A percentile compares a stretch with the other conserved stretches of the same genome.
phyloP scores from a whole-genome alignment of 108 stramenopile genomes.

The Nitzschia putrida region DNA sequence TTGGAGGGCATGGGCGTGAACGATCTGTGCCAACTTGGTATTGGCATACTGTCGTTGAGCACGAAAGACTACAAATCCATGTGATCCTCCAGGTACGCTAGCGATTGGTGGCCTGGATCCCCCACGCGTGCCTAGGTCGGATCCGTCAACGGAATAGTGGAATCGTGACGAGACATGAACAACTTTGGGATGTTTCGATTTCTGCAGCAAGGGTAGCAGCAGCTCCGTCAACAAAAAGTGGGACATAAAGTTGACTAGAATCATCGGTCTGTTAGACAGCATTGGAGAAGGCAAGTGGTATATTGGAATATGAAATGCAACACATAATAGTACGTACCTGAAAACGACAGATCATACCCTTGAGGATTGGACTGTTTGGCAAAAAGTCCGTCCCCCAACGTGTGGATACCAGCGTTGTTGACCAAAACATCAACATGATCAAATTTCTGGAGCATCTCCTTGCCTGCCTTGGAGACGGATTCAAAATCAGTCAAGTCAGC shows the following conservation, averaged over 20 bases:
- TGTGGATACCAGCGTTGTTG: slow-evolving; percentile 65
- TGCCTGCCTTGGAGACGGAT: slow-evolving; percentile 45
- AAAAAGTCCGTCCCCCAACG: not conserved
- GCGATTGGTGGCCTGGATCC: slow-evolving; percentile 27
- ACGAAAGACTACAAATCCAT: slow-evolving; percentile 25
- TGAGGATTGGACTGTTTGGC: slow-evolving; percentile 15
- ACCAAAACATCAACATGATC: slow-evolving; percentile 52
- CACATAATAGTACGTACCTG: slow-evolving; percentile 20
- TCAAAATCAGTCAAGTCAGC: slow-evolving; percentile 53
- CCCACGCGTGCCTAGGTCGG: slow-evolving; percentile 24
- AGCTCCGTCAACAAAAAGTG: slow-evolving; percentile 66
- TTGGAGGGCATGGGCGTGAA: slow-evolving; percentile 39
- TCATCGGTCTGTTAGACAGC: not conserved
- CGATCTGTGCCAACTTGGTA: slow-evolving; percentile 62
- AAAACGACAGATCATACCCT: slow-evolving; percentile 39
- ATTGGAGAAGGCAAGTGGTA: not conserved
- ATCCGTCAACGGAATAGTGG: slow-evolving; percentile 47
- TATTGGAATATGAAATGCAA: too few relatives aligned
- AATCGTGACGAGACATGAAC: slow-evolving; percentile 48
- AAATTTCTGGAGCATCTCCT: slow-evolving; percentile 35
- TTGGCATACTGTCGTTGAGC: slow-evolving; percentile 48
- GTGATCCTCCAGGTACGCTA: slow-evolving; percentile 29
- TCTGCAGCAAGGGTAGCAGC: slow-evolving; percentile 41
- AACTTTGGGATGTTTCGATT: slow-evolving; percentile 31
- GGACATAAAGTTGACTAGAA: slow-evolving; percentile 57